Percentiles rank a stretch among this genome's conserved stretches.
These are phyloP conservation scores for Alternaria rosae DNA, from an alignment of 2,329 filamentous ascomycete species.

Conservation along the genomic window DNA sequence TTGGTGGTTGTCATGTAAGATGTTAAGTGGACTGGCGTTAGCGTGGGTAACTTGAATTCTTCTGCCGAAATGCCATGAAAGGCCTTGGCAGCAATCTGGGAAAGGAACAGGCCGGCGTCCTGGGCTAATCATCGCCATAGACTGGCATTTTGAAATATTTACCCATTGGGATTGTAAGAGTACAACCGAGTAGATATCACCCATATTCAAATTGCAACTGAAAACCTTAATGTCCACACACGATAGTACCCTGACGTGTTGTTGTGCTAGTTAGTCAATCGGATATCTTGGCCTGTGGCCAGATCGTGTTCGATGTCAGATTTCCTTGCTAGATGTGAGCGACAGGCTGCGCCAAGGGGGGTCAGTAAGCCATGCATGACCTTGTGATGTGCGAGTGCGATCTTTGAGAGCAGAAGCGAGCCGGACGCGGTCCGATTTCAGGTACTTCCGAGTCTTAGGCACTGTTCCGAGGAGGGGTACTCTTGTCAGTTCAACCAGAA, in stretches of 20 bases:
- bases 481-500: neutral
- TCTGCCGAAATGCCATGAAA: conserved; percentile 20
- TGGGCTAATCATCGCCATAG: neutral
- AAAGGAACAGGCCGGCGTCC: conserved; percentile 14
- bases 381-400: neutral
- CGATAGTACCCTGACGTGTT: neutral
- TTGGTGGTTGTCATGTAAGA: conserved; percentile 12
- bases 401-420: neutral
- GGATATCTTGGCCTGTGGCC: conserved; percentile 8
- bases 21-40: conserved; percentile 27
- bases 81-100: conserved; percentile 9
- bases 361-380: conserved; percentile 7
- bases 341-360: conserved; percentile 8
- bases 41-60: conserved; percentile 13
- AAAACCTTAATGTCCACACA: neutral
- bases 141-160: conserved; percentile 3
- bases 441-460: neutral
- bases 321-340: conserved; percentile 5
- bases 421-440: neutral
- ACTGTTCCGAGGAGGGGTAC: neutral
- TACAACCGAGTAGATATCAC: conserved; percentile 9
- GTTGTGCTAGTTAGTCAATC: neutral
- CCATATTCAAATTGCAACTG: conserved; percentile 4
- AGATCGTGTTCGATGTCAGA: conserved; percentile 1
- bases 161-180: conserved; percentile 4